A percentile compares a stretch with the other conserved stretches of the same genome.
phyloP scores from a whole-genome alignment of 345 rosid genomes.

The Hypericum androsaemum region DNA sequence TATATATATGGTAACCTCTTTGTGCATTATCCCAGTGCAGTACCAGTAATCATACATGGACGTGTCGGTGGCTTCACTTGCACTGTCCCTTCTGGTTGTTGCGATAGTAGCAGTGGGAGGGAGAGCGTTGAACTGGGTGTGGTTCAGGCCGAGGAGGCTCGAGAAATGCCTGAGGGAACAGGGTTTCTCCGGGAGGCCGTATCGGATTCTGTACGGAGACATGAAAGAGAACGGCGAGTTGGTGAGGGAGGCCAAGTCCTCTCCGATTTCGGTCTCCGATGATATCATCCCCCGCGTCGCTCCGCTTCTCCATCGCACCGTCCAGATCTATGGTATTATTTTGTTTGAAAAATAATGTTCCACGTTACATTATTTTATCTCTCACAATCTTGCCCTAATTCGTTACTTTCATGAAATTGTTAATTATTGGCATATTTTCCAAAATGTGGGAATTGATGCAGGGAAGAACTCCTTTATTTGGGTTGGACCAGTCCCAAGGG shows the following conservation, averaged over 20 bases:
- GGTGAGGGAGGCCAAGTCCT: constrained; percentile 17
- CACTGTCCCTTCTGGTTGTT: background rate
- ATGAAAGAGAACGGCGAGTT: constrained; percentile 19
- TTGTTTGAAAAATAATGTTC: too few species aligned
- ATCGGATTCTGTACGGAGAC: constrained; percentile 33
- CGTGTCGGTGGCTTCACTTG: background rate
- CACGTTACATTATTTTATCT: too few species aligned
- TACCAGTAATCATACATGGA: too few species aligned
- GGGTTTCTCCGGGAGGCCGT: constrained; percentile 37
- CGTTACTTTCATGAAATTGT: too few species aligned
- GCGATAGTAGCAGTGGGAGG: constrained; percentile 14
- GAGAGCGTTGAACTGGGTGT: constrained; percentile 35
- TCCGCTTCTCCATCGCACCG: too few species aligned
- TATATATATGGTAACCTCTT: too few species aligned
- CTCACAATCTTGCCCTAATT: too few species aligned
- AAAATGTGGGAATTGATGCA: background rate
- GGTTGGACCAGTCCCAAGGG: constrained; percentile 13
- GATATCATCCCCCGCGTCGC: too few species aligned
- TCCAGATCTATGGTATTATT: too few species aligned
- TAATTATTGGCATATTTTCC: too few species aligned
- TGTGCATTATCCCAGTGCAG: too few species aligned
- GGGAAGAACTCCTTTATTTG: constrained; percentile 16
- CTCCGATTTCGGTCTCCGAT: too few species aligned
- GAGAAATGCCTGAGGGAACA: constrained; percentile 33
- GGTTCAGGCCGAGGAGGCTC: constrained; percentile 35